Evolutionary conservation across 2,329 filamentous ascomycete species (phyloP).

Genomic region (Beauveria caledonica): DNA sequence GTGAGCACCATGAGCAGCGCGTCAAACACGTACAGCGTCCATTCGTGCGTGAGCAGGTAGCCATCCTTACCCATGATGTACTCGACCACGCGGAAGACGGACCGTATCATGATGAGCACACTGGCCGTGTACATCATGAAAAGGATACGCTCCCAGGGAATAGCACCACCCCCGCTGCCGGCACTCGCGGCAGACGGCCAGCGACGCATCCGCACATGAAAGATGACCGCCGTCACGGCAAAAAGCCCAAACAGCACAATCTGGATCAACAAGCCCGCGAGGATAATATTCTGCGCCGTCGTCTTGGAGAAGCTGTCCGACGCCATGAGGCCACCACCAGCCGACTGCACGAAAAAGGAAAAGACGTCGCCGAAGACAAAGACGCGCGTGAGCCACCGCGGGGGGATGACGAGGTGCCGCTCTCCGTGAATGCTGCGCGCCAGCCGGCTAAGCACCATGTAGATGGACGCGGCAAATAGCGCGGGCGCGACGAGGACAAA

Average conservation of each 20-base stretch:
- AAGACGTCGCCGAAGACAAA: constrained; percentile 48
- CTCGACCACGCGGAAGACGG: constrained; percentile 40
- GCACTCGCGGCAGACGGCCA: constrained; percentile 15
- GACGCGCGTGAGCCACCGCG: constrained; percentile 40
- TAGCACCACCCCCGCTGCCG: neutral
- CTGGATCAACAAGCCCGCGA: constrained; percentile 49
- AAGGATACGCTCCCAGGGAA: constrained; percentile 28
- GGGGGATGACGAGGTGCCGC: constrained; percentile 24
- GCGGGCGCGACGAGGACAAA: constrained; percentile 39
- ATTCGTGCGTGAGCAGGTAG: constrained; percentile 33
- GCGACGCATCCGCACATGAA: constrained; percentile 32
- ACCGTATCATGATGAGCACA: constrained; percentile 33
- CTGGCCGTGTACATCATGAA: constrained; percentile 29
- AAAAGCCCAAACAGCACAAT: constrained; percentile 51
- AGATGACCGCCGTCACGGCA: constrained; percentile 36
- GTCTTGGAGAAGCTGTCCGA: constrained; percentile 17
- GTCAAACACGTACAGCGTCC: constrained; percentile 37
- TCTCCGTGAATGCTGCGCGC: constrained; percentile 31
- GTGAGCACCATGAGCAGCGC: constrained; percentile 17
- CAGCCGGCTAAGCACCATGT: constrained; percentile 41
- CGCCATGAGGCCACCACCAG: constrained; percentile 31
- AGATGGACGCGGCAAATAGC: constrained; percentile 41
- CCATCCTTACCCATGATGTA: constrained; percentile 34
- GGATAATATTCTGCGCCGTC: constrained; percentile 43
- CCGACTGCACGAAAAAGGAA: constrained; percentile 42